These are phyloP conservation scores for Hypericum androsaemum DNA, from an alignment of 345 rosid species.

Conservation along the genomic window DNA sequence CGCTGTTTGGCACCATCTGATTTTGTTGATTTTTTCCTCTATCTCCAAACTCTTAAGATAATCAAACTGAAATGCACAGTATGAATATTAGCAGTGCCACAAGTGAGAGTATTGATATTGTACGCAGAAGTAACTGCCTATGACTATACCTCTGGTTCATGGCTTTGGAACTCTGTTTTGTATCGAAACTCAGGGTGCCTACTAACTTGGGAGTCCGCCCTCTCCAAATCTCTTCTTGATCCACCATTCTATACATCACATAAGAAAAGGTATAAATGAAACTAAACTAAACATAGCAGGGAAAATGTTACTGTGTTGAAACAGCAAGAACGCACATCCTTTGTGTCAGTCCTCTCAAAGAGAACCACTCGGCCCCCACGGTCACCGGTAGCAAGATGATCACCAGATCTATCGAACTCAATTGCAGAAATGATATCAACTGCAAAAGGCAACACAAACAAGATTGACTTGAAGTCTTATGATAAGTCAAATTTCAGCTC, in stretches of 20 bases:
- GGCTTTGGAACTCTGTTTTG: conserved; percentile 99
- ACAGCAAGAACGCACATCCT: conserved; percentile 45
- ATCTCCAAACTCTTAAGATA: conserved; percentile 99
- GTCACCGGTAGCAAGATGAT: conserved; percentile 99
- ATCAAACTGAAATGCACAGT: conserved; percentile 57
- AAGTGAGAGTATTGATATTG: conserved; percentile 7
- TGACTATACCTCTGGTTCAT: conserved; percentile 86
- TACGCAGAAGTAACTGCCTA: conserved; percentile 3
- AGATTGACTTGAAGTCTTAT: conserved; percentile 8
- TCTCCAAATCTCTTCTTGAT: conserved; percentile 73
- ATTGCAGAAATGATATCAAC: conserved; percentile 99
- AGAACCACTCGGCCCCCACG: conserved; percentile 99
- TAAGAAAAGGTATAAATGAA: conserved; percentile 9
- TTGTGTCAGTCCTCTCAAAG: conserved; percentile 83
- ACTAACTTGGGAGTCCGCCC: conserved; percentile 44
- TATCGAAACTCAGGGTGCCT: conserved; percentile 98
- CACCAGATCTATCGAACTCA: conserved; percentile 92
- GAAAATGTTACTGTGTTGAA: not conserved
- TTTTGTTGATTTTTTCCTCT: conserved; percentile 99
- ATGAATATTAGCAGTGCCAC: not conserved
- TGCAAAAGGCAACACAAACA: conserved; percentile 28
- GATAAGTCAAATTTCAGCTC: not conserved
- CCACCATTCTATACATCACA: conserved; percentile 52
- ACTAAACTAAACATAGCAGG: not conserved
- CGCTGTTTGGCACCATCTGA: conserved; percentile 96